These are phyloP conservation scores for Neurospora sp. DNA, from an alignment of 495 filamentous ascomycete species.

Conservation along the genomic window DNA sequence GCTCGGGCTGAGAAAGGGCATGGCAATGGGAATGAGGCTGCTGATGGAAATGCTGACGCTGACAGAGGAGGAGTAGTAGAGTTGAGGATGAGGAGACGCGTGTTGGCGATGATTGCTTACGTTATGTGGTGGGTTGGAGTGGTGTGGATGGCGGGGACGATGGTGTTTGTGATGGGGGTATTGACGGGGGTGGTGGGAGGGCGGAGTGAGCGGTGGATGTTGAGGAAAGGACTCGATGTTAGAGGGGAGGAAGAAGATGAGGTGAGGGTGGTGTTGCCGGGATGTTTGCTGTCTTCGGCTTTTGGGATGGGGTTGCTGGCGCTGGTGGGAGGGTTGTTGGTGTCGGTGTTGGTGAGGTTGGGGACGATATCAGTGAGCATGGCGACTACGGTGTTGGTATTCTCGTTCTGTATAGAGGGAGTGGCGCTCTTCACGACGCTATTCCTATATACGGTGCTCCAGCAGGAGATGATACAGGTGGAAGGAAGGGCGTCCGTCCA, in stretches of 20 bases:
- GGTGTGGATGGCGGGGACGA: background rate
- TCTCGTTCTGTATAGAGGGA: constrained; percentile 2
- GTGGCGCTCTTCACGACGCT: constrained; percentile 2
- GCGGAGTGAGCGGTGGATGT: background rate
- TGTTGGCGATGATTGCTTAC: background rate
- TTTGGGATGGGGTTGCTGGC: constrained; percentile 1
- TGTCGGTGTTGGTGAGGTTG: background rate
- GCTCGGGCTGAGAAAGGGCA: background rate
- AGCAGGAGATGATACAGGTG: constrained; percentile 11
- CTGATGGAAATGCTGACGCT: background rate
- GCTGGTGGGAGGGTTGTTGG: constrained; percentile 2
- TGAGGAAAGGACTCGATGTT: background rate
- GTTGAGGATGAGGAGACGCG: background rate
- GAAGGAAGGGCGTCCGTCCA: constrained; percentile 3
- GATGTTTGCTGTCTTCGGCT: background rate
- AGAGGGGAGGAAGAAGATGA: background rate
- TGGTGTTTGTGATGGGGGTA: constrained; percentile 1
- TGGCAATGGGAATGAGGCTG: background rate
- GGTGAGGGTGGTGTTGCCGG: constrained; percentile 4
- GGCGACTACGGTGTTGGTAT: constrained; percentile 3
- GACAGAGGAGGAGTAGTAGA: background rate
- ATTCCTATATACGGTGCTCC: constrained; percentile 2
- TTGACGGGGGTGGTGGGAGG: background rate
- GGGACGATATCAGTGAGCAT: background rate
- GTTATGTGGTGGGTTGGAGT: constrained; percentile 8